Evolutionary conservation across 192 early-diverging fungal species (phyloP).

Genomic region (Diversispora epigaea): DNA sequence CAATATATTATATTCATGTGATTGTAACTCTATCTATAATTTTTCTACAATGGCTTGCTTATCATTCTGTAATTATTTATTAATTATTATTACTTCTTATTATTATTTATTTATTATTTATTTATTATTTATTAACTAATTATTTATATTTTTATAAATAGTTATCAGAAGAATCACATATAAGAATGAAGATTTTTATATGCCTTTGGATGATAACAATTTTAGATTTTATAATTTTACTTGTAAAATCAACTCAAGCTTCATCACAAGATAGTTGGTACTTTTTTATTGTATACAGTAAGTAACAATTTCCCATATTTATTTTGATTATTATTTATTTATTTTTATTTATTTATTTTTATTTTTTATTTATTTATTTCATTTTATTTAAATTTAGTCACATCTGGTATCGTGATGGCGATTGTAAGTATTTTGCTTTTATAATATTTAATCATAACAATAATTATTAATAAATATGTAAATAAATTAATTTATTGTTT

Average conservation of each 20-base stretch:
- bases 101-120: not conserved
- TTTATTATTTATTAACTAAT: not conserved
- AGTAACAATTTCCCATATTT: not conserved
- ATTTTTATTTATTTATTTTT: not conserved
- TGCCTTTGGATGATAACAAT: constrained; percentile 8
- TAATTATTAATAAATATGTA: not conserved
- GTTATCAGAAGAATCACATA: constrained; percentile 6
- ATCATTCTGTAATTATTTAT: not conserved
- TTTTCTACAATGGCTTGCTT: constrained; percentile 9
- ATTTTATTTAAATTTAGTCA: not conserved
- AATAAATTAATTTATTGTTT: not conserved
- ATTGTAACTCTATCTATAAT: constrained; percentile 10
- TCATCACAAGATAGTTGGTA: constrained; percentile 1
- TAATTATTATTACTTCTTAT: not conserved
- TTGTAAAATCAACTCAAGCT: not conserved
- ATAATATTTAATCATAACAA: not conserved
- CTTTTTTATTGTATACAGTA: constrained; percentile 11
- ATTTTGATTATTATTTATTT: too few species aligned
- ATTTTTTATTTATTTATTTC: not conserved
- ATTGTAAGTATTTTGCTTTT: not conserved
- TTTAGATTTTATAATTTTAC: constrained; percentile 13
- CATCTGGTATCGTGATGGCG: not conserved
- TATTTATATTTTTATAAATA: not conserved
- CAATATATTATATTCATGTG: constrained; percentile 16
- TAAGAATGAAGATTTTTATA: constrained; percentile 24